These are phyloP conservation scores for Amphicarpaea edgeworthii DNA, from an alignment of 306 rosid genomes.

Conservation along the genomic window DNA sequence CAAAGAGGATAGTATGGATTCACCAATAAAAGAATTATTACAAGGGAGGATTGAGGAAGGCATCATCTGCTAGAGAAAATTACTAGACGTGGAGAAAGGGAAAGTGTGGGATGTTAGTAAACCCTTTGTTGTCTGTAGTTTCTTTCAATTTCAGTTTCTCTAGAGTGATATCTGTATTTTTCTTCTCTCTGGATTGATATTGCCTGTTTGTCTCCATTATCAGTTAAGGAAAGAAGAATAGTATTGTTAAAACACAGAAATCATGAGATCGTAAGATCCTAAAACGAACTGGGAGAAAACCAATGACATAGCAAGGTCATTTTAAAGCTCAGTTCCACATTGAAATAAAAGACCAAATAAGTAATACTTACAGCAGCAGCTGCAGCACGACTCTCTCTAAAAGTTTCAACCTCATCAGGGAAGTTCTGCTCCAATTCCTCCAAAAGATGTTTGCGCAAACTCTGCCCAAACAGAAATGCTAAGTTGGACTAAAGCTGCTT, in stretches of 20 bases:
- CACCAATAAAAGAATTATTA: conserved; percentile 7
- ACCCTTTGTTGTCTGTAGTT: conserved; percentile 8
- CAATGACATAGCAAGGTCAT: background rate
- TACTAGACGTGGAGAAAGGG: background rate
- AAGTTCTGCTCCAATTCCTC: conserved; percentile 92
- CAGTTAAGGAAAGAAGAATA: background rate
- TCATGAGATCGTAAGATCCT: background rate
- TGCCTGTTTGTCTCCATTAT: conserved; percentile 7
- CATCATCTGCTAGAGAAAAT: background rate
- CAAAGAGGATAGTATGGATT: background rate
- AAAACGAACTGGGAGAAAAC: too few relatives aligned
- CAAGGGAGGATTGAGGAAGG: background rate
- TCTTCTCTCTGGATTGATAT: background rate
- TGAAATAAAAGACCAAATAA: conserved; percentile 4
- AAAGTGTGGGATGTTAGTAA: background rate
- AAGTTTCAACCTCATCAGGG: conserved; percentile 84
- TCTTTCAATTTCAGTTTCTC: background rate
- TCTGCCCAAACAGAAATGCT: conserved; percentile 55
- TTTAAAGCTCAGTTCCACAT: conserved; percentile 9
- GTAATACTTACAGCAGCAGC: conserved; percentile 84
- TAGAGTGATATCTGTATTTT: too few relatives aligned
- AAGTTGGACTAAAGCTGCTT: conserved; percentile 40
- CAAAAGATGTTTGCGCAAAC: conserved; percentile 81
- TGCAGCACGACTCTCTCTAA: conserved; percentile 87
- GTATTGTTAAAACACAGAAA: background rate